Conservation (phyloP, 1,284 basidiomycete genomes). For the Trametes versicolor region DNA sequence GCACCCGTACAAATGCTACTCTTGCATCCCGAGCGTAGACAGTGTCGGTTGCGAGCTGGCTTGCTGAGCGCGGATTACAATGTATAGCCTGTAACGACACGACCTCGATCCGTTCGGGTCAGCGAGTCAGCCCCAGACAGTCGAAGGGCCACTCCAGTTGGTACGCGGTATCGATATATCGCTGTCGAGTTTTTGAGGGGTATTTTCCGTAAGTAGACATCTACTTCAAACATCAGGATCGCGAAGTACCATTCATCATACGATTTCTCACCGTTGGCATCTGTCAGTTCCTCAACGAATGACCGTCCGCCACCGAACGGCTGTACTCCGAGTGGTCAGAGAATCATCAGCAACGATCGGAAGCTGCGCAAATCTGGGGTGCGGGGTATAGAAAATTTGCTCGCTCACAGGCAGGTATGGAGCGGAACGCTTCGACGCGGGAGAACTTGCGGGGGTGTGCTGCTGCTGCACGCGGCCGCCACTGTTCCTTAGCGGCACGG, state of each 20-base stretch:
- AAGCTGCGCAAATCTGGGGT: constrained; percentile 1
- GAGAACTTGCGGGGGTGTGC: constrained; percentile 6
- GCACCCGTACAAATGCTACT: not conserved
- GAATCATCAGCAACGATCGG: constrained; percentile 10
- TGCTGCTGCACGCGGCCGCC: not conserved
- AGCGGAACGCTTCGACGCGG: not conserved
- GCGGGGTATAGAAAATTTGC: not conserved
- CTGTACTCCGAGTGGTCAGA: constrained; percentile 12
- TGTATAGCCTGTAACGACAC: not conserved
- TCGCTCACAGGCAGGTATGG: not conserved
- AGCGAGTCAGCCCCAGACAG: no score
- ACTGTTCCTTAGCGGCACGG: constrained; percentile 5
- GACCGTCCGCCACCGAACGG: not conserved
- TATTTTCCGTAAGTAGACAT: constrained; percentile 20
- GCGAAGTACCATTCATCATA: constrained; percentile 1
- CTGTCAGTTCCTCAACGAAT: not conserved
- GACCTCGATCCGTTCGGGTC: no score
- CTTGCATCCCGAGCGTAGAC: not conserved
- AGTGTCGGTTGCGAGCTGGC: not conserved
- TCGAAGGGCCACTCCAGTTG: not conserved
- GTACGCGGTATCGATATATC: constrained; percentile 11
- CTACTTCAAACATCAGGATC: not conserved
- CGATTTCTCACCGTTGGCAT: constrained; percentile 16
- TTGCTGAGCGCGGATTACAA: not conserved
- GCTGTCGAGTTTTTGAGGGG: constrained; percentile 11